Conservation (phyloP, 2,329 filamentous ascomycete species). For the Neofusicoccum ribis region DNA sequence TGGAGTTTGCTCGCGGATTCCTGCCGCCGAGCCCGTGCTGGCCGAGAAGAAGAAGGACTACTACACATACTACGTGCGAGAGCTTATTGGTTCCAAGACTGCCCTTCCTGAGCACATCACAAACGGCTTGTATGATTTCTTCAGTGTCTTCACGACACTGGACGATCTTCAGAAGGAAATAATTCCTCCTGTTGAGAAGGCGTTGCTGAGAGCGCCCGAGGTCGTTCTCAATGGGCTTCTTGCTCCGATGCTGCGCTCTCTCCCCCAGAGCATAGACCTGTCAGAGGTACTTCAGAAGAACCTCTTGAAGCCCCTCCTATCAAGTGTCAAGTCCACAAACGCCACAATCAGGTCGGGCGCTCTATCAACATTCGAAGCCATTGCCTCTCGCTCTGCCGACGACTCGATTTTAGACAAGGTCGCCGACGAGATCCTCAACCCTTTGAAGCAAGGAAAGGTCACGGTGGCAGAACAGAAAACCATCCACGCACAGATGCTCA, state of each 20-base stretch:
- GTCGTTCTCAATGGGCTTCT: constrained; percentile 80
- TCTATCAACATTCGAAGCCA: constrained; percentile 68
- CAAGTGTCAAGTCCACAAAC: constrained; percentile 90
- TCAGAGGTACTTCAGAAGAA: constrained; percentile 70
- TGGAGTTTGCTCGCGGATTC: constrained; percentile 76
- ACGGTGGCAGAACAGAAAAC: constrained; percentile 81
- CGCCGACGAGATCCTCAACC: constrained; percentile 73
- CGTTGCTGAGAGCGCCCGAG: constrained; percentile 84
- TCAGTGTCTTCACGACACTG: constrained; percentile 68
- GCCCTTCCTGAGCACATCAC: constrained; percentile 71
- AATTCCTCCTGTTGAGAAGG: constrained; percentile 82
- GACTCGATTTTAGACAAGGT: constrained; percentile 64
- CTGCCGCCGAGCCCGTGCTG: constrained; percentile 62
- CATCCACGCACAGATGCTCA: constrained; percentile 78
- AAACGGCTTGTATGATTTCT: constrained; percentile 77
- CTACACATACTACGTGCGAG: constrained; percentile 80
- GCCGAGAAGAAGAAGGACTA: constrained; percentile 69
- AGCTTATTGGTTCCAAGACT: constrained; percentile 77
- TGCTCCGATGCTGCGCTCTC: constrained; percentile 67
- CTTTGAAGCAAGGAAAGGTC: constrained; percentile 81
- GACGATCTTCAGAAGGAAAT: constrained; percentile 76
- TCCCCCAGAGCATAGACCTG: constrained; percentile 73
- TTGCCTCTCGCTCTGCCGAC: constrained; percentile 65
- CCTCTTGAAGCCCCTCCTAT: constrained; percentile 82
- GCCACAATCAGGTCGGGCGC: constrained; percentile 73